Evolutionary conservation across 139 green algal genomes (phyloP).

Genomic region (Ettlia oleoabundans): DNA sequence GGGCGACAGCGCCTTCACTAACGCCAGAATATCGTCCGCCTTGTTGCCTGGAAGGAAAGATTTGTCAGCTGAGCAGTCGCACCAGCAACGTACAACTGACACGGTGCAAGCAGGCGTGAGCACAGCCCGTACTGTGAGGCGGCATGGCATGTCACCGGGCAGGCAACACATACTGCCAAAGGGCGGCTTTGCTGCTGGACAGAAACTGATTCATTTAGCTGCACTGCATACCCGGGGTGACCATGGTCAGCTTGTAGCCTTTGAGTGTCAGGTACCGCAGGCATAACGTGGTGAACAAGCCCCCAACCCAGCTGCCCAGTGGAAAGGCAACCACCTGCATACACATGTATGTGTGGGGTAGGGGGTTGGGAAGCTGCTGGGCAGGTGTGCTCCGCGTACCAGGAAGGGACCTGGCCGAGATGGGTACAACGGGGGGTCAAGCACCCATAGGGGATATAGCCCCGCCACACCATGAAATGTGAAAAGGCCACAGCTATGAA

Average conservation of each 20-base stretch:
- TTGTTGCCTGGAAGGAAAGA: slow-evolving; percentile 28
- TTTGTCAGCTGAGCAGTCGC: not conserved
- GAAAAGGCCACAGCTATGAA: no score
- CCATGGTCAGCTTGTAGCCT: slow-evolving; percentile 14
- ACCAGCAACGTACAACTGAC: not conserved
- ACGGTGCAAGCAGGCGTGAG: not conserved
- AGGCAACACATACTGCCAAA: no score
- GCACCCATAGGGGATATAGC: no score
- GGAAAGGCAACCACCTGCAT: slow-evolving; percentile 14
- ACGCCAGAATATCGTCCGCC: slow-evolving; percentile 16
- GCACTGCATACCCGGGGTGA: slow-evolving; percentile 7
- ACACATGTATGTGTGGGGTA: not conserved
- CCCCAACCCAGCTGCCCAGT: slow-evolving; percentile 17
- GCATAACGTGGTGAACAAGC: slow-evolving; percentile 29
- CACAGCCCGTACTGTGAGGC: no score
- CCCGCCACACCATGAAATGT: no score
- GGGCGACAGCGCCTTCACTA: not conserved
- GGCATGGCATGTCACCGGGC: no score
- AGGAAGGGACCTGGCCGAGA: no score
- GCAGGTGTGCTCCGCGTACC: not conserved
- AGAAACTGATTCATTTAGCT: no score
- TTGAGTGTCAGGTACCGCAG: slow-evolving; percentile 20
- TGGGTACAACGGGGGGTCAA: no score
- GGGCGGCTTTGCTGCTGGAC: no score
- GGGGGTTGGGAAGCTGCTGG: not conserved